These are phyloP conservation scores for Colletotrichum sublineola DNA, from an alignment of 2,329 filamentous ascomycete genomes.

Conservation along the genomic window DNA sequence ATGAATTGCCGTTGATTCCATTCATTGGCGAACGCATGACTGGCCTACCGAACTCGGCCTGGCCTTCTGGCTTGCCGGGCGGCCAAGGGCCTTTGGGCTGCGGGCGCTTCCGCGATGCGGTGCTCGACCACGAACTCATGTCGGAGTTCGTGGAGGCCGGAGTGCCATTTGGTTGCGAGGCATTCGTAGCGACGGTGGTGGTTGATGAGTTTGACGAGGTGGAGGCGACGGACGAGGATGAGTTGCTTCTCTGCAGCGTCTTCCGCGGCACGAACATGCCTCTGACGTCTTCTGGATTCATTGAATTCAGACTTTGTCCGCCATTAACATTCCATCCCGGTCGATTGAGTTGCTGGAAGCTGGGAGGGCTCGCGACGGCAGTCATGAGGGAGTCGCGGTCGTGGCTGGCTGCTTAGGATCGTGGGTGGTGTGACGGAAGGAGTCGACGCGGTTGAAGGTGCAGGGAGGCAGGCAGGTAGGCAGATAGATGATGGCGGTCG, in stretches of 20 bases:
- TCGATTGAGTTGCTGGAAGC: constrained; percentile 73
- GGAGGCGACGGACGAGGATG: constrained; percentile 86
- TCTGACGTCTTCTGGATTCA: constrained; percentile 86
- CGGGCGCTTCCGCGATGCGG: constrained; percentile 64
- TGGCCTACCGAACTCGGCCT: constrained; percentile 62
- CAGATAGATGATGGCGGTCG: constrained; percentile 25
- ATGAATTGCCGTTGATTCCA: constrained; percentile 46
- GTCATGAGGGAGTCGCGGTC: constrained; percentile 67
- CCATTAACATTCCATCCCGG: constrained; percentile 76
- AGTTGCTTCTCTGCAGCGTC: constrained; percentile 87
- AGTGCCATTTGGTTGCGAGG: constrained; percentile 73
- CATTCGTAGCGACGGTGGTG: constrained; percentile 74
- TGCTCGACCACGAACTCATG: constrained; percentile 64
- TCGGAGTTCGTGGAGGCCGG: constrained; percentile 62
- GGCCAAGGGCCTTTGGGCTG: constrained; percentile 66
- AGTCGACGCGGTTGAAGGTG: neutral
- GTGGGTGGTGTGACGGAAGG: constrained; percentile 3
- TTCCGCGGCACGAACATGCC: constrained; percentile 94
- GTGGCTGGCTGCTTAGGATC: constrained; percentile 1
- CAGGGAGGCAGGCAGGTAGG: constrained; percentile 18
- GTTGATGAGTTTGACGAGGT: constrained; percentile 70
- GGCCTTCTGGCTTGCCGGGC: constrained; percentile 60
- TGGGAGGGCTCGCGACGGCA: constrained; percentile 75
- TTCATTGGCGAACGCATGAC: constrained; percentile 52
- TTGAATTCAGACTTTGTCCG: constrained; percentile 68